Evolutionary conservation across 306 rosid species (phyloP).

Genomic region (Gynostemma pentaphyllum): DNA sequence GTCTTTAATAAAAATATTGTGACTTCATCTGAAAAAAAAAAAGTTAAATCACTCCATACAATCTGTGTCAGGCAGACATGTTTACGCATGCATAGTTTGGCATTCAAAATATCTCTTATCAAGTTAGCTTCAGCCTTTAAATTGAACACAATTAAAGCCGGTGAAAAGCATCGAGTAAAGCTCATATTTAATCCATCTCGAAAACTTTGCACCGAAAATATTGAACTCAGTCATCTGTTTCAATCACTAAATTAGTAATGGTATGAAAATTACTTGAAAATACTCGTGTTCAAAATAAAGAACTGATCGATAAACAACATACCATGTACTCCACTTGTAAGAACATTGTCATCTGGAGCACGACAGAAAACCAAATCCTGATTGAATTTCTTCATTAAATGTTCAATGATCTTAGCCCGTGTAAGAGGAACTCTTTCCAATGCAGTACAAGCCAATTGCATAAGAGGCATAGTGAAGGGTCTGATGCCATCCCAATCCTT

Average conservation of each 20-base stretch:
- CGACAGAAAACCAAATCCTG: conserved; percentile 86
- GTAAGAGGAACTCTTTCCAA: conserved; percentile 89
- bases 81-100: not conserved
- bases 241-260: not conserved
- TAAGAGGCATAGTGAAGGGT: conserved; percentile 93
- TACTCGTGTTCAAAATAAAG: not conserved
- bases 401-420: conserved; percentile 55
- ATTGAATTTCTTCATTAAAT: conserved; percentile 64
- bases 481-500: conserved; percentile 85
- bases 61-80: not conserved
- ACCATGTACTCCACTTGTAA: conserved; percentile 63
- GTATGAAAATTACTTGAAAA: too few species aligned
- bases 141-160: not conserved
- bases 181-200: not conserved
- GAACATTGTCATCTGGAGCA: conserved; percentile 55
- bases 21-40: too few species aligned
- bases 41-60: too few species aligned
- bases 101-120: not conserved
- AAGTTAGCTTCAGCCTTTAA: not conserved
- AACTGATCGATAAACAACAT: conserved; percentile 17
- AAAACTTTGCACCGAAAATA: not conserved
- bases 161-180: not conserved
- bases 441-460: conserved; percentile 91
- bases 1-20: too few species aligned
- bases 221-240: not conserved